A percentile compares a stretch with the other conserved stretches of the same genome.
These are phyloP conservation scores for Boletus subcaerulescens DNA, from an alignment of 768 basidiomycete species.

Conservation along the genomic window DNA sequence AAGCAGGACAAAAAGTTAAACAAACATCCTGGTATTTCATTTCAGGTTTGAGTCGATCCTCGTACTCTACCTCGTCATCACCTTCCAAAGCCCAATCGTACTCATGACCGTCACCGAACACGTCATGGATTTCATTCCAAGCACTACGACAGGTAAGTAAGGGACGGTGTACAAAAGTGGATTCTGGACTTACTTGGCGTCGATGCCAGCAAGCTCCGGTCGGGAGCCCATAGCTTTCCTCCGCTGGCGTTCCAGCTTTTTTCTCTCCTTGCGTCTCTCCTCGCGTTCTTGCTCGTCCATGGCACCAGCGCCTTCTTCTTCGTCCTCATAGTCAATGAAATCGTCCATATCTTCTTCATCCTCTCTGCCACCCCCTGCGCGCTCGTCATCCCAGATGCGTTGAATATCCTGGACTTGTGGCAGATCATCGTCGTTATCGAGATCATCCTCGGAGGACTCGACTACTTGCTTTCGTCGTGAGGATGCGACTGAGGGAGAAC, in stretches of 20 bases:
- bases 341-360: slow-evolving; percentile 69
- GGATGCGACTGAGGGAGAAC: slow-evolving; percentile 62
- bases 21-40: slow-evolving; percentile 84
- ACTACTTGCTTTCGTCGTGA: slow-evolving; percentile 58
- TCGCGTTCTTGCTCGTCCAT: slow-evolving; percentile 78
- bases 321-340: slow-evolving; percentile 77
- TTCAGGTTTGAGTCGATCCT: slow-evolving; percentile 57
- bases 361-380: slow-evolving; percentile 41
- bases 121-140: slow-evolving; percentile 94
- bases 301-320: slow-evolving; percentile 75
- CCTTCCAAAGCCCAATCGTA: slow-evolving; percentile 93
- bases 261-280: slow-evolving; percentile 65
- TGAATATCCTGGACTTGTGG: slow-evolving; percentile 59
- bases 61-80: slow-evolving; percentile 57
- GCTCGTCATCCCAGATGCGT: slow-evolving; percentile 78
- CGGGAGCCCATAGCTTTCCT: slow-evolving; percentile 62
- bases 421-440: slow-evolving; percentile 51
- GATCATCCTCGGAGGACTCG: slow-evolving; percentile 77
- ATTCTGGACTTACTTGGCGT: slow-evolving; percentile 63
- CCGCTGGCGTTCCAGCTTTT: slow-evolving; percentile 59
- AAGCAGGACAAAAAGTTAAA: slow-evolving; percentile 7
- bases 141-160: slow-evolving; percentile 50
- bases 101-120: slow-evolving; percentile 95
- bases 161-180: background rate
- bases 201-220: slow-evolving; percentile 75